phyloP scores from a whole-genome alignment of 257 asterid genomes.

The Solanum pennellii region DNA sequence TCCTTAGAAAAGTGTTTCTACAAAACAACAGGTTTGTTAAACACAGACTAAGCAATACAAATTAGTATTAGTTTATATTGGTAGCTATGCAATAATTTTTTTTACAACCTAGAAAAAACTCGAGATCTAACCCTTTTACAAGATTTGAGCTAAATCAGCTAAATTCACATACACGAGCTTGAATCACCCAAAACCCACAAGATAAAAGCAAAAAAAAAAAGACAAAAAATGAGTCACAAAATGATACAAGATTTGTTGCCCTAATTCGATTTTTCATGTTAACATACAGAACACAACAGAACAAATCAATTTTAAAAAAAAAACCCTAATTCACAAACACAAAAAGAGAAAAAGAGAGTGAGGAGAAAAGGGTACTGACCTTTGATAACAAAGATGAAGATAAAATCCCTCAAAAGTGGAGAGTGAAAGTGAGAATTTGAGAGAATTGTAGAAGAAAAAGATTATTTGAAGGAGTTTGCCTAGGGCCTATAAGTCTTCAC shows the following conservation, averaged over 20 bases:
- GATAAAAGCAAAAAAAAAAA: neutral
- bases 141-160: neutral
- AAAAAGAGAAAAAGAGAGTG: neutral
- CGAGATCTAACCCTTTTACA: neutral
- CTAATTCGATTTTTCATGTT: neutral
- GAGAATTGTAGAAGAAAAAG: neutral
- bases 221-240: neutral
- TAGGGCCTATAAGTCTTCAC: neutral
- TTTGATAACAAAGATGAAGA: neutral
- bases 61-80: neutral
- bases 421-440: neutral
- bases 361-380: neutral
- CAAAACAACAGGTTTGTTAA: neutral
- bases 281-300: neutral
- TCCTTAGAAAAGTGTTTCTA: neutral
- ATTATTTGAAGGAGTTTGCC: neutral
- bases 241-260: neutral
- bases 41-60: neutral
- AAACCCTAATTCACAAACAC: neutral
- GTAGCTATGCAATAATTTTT: neutral
- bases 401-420: neutral
- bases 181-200: neutral
- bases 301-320: neutral
- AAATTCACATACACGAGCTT: neutral
- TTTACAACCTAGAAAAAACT: neutral